Evolutionary conservation across 345 rosid genomes (phyloP), one percentile per base, ranked within the genome.

Genomic region (Cochlearia excelsa): DNA sequence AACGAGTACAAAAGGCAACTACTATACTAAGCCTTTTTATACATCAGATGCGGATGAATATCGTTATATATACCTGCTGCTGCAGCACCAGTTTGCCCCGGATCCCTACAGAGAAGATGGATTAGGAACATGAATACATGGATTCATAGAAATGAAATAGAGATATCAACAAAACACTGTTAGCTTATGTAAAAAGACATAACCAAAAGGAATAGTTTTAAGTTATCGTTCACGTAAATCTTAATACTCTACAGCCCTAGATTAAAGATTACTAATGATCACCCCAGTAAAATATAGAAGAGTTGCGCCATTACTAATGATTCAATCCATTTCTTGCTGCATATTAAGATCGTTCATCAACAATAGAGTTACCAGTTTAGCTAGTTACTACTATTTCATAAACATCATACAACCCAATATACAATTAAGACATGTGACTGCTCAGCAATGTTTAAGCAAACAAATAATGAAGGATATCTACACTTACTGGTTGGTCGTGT

Each of bases 401-500:
- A 16, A 41, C 16, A 33, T 42, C 26, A 30, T 6, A 27, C 53
- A 9, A 50, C 23, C 23, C 23, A 16, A 16, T 9, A 55, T 29
- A 50, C 4, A 66, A 26, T 30, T 3, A 26, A 55, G 23, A 30
- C 7, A 52, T 52, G 26, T 9, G 26, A 41, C 9, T 23, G 4
- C 38, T 41, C 26, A 31, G 23, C 39, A 11, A 9, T 3, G 27
- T 16, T 37, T 8, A 8, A 46, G 5, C 28, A 52, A 43, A 28
- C 11, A 8, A 53, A 48, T 16, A 39, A 35, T 0, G 2, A 31
- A 52, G 23, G 31, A 68, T 47, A 46, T 48, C 37, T 6, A 59
- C 9, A 81, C 95, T 76, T 71, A 89, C 95, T 72, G 83, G 74
- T 59, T 70, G 41, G 88, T 58, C 40, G 80, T 85, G 69, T 72